phyloP scores from a whole-genome alignment of 352 stramenopile species.

The Globisporangium takayamanum region DNA sequence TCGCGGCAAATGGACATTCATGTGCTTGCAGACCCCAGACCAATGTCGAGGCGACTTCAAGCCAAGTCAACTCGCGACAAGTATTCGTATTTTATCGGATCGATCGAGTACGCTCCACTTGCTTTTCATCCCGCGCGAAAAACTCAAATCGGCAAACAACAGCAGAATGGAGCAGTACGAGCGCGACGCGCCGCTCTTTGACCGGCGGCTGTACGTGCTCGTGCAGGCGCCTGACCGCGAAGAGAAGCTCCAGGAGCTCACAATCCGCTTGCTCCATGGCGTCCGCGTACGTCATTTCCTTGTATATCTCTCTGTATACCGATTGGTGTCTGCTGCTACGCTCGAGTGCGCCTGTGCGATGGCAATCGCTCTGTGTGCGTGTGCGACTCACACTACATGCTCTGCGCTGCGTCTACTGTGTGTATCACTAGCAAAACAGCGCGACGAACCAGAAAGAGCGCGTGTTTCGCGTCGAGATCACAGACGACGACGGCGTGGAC shows the following conservation, averaged over 20 bases:
- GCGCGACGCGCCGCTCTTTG: constrained; percentile 75
- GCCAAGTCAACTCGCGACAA: not conserved
- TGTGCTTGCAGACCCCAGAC: no score
- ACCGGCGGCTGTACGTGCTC: constrained; percentile 76
- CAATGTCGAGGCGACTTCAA: no score
- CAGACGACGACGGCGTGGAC: constrained; percentile 87
- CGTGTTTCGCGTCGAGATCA: constrained; percentile 91
- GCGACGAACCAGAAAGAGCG: constrained; percentile 80
- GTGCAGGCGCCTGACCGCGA: constrained; percentile 78
- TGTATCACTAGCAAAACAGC: constrained; percentile 45
- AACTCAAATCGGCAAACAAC: not conserved
- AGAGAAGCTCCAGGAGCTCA: constrained; percentile 69
- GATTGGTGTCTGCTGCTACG: not conserved
- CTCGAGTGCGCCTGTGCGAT: not conserved
- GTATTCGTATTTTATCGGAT: not conserved
- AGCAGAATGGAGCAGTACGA: constrained; percentile 71
- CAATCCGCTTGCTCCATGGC: constrained; percentile 67
- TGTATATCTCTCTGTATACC: not conserved
- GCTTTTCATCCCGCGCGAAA: not conserved
- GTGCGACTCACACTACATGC: not conserved
- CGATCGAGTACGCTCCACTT: not conserved
- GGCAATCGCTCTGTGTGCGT: not conserved
- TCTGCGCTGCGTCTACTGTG: not conserved
- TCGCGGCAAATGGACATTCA: no score
- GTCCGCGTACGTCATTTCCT: constrained; percentile 43